Base-by-base conservation (phyloP, 345 rosid species). In the Populus ilicifolia region DNA sequence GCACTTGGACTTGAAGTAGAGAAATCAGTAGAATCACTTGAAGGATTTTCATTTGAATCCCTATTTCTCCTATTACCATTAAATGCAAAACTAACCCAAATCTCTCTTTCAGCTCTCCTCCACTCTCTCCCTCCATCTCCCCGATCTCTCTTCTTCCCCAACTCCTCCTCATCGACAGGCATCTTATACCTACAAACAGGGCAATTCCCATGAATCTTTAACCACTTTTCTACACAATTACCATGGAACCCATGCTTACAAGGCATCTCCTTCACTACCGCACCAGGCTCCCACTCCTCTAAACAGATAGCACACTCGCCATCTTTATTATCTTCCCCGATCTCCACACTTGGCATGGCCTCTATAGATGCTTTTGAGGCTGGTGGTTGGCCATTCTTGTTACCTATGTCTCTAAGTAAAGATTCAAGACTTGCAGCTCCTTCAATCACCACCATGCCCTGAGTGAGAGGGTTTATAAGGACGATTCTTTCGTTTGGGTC, bases 181-280 rank as follows among this genome's bases (percentile, higher is more conserved):
- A 90, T 88, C 87, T 85, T 81, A 69, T 82, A 89, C 84, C 96
- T 89, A 71, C 97, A 91, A 81, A 94, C 89, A 70, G 99, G 99
- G 84, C 98, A 94, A 2, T 90, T 86, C 35, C 98, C 93, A 81
- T 88, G 94, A 69, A 90, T 66, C 87, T 83, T 87, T 72, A 94
- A 63, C 98, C 98, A 93, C 83, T 85, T 88, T 77, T 89, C 89
- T 73, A 94, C 83, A 78, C 98, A 94, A 5, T 77, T 78, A 5
- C 85, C 88, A 78, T 93, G 98, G 76, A 94, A 93, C 89, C 84
- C 84, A 72, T 90, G 97, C 83, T 85, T 87, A 72, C 97, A 91
- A 9, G 95, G 93, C 95, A 94, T 93, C 88, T 88, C 96, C 86
- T 84, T 87, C 10, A 54, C 93, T 69, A 74, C 52, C 68, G 76